Base-by-base conservation (phyloP, 1,284 basidiomycete species). In the Tylopilus sp. region DNA sequence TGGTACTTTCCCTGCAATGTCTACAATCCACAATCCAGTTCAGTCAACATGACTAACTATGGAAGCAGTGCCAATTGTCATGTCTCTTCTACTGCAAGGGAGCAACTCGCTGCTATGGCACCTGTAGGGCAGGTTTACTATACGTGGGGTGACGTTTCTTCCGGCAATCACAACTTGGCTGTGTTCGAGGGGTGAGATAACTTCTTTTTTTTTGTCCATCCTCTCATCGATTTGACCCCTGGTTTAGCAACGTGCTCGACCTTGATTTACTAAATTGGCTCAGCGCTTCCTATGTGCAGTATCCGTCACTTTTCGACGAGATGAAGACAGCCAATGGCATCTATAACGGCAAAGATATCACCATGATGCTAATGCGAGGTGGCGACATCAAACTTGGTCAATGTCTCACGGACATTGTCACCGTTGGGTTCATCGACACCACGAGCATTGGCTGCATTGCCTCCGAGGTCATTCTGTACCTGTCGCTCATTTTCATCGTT, bases 1-100 rank as follows among this genome's bases (percentile, higher is more conserved):
- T 98, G 95, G 94, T 98, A 98, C 81, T 98, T 99, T 81, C 95
- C 97, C 5, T 99, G 98, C 86, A 97, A 97, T 75, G 80, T 97
- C 56, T 92, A 87, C 81, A 87, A 89, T 70, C 95, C 96, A 77
- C 87, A 87, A 49, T 90, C 84, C 4, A 82, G 81, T 1, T 77
- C 84, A 4, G 81, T 86, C 70, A 96, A 98, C 79, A 69, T 85
- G 51, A 92, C 93, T 0, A 86, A 84, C 41, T 95, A 95, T 74
- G 88, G 88, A 39, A 73, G 78, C 16, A 76, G 79, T 26, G 90
- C 87, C 16, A 91, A 88, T 62, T 98, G 97, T 71, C 97, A 98
- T 80, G 81, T 86, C 12, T 80, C 84, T n/a, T 71, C 83, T 1
- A 81, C 76, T 55, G 88, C 94, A 1, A 85, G 90, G 60, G 74